Base-by-base conservation (phyloP, 2,329 filamentous ascomycete species). In the Coniochaeta ligniaria region DNA sequence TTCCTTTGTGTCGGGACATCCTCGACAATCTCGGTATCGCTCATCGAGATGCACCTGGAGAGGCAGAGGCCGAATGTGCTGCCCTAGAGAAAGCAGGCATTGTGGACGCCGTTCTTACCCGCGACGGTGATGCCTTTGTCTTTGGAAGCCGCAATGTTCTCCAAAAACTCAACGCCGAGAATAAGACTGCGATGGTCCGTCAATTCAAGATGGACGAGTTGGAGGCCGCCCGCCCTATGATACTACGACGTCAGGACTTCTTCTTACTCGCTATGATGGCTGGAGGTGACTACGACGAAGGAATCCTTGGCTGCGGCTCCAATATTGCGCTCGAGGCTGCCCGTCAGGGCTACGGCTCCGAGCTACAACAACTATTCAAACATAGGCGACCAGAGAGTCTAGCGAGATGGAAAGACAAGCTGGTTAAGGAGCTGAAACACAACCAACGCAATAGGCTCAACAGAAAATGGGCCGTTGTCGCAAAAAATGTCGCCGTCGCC, bases 51-150 rank as follows among this genome's bases (percentile, higher is more conserved):
- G 58, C 58, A 28, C 58, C 47, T 17, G 45, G 17, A 12, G 58
- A 60, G 31, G 43, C 58, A 16, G 58, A 60, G 58, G 56, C 56
- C 5, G 56, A 58, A 14, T 60, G 58, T n/a, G 58, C 47, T 43
- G 58, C 28, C 2, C 43, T 60, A 6, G 58, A 60, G 36, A 60
- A 36, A 28, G 17, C 35, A 2, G 58, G 58, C 31, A 17, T 54
- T 5, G 45, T 60, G 7, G 58, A 60, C 31, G 47, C 58, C 16
- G 47, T 60, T 35, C 45, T 60, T 5, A 55, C 58, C 11, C 9
- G 58, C 12, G 58, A 60, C 33, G 58, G 58, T 26, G 58, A 60
- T 28, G 31, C 58, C 31, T 60, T 60, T 20, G 58, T 60, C 58
- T 60, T 60, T 41, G 58, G 58, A 17, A 55, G 58, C 20, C 24